Conservation (phyloP, 1,284 basidiomycete genomes). For the Fistulina hepatica region DNA sequence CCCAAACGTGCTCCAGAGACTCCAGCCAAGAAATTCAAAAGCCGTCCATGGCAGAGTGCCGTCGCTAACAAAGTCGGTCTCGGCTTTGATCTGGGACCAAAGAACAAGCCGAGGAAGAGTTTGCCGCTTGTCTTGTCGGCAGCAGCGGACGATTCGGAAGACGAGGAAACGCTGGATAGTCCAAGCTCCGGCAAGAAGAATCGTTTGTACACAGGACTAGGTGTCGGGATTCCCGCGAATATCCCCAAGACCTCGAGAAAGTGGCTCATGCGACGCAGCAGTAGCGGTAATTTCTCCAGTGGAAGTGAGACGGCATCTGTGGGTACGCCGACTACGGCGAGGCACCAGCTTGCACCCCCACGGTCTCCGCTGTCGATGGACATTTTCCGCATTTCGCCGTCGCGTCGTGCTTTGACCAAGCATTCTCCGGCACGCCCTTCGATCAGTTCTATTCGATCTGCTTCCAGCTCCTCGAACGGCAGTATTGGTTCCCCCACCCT, state of each 20-base stretch:
- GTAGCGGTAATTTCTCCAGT: constrained; percentile 67
- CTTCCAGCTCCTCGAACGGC: constrained; percentile 11
- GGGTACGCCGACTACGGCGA: constrained; percentile 53
- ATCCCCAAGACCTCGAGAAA: constrained; percentile 35
- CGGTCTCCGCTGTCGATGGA: background rate
- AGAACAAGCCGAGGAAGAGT: constrained; percentile 56
- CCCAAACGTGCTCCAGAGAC: constrained; percentile 63
- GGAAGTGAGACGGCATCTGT: constrained; percentile 52
- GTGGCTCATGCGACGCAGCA: constrained; percentile 62
- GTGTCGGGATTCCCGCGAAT: constrained; percentile 46
- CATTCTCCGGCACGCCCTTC: too few species aligned
- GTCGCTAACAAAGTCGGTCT: constrained; percentile 57
- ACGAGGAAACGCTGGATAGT: constrained; percentile 45
- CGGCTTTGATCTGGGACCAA: constrained; percentile 39
- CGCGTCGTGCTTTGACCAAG: too few species aligned
- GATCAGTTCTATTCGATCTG: too few species aligned
- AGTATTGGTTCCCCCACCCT: constrained; percentile 9
- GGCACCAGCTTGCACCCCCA: constrained; percentile 28
- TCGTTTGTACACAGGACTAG: constrained; percentile 52
- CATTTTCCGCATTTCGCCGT: constrained; percentile 9
- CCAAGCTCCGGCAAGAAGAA: constrained; percentile 40
- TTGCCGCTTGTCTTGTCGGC: too few species aligned
- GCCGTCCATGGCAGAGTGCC: constrained; percentile 70
- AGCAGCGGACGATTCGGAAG: constrained; percentile 40
- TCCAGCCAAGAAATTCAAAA: constrained; percentile 63